Evolutionary conservation across 2,329 filamentous ascomycete genomes (phyloP).

Genomic region (Huntiella moniliformis): DNA sequence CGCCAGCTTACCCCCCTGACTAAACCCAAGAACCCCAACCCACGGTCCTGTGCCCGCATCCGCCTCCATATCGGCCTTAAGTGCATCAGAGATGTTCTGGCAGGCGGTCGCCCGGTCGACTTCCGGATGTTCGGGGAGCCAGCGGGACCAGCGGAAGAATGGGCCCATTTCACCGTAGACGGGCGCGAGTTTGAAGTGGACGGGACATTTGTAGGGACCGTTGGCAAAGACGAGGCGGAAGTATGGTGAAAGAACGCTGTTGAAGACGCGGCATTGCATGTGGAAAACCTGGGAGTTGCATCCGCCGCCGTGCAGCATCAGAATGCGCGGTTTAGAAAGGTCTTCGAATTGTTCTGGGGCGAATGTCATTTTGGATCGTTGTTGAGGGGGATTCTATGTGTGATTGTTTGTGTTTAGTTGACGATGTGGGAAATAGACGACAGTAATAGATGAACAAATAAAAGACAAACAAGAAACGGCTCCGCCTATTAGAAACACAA

Average conservation of each 20-base stretch:
- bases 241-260: conserved; percentile 26
- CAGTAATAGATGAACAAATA: no score
- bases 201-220: conserved; percentile 42
- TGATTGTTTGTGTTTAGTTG: no score
- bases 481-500: no score
- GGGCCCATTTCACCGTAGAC: conserved; percentile 50
- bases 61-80: conserved; percentile 28
- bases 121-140: conserved; percentile 36
- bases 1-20: conserved; percentile 44
- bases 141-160: conserved; percentile 44
- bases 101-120: conserved; percentile 28
- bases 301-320: conserved; percentile 68
- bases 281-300: conserved; percentile 53
- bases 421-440: no score
- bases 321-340: conserved; percentile 39
- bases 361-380: no score
- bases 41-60: conserved; percentile 38
- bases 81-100: conserved; percentile 22
- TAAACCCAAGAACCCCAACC: conserved; percentile 46
- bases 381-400: no score
- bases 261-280: conserved; percentile 41
- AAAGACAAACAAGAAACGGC: no score
- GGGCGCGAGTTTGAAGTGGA: conserved; percentile 42
- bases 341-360: neutral
- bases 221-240: conserved; percentile 60